Conservation (phyloP, 768 basidiomycete species). For the Strobilomyces confusus region DNA sequence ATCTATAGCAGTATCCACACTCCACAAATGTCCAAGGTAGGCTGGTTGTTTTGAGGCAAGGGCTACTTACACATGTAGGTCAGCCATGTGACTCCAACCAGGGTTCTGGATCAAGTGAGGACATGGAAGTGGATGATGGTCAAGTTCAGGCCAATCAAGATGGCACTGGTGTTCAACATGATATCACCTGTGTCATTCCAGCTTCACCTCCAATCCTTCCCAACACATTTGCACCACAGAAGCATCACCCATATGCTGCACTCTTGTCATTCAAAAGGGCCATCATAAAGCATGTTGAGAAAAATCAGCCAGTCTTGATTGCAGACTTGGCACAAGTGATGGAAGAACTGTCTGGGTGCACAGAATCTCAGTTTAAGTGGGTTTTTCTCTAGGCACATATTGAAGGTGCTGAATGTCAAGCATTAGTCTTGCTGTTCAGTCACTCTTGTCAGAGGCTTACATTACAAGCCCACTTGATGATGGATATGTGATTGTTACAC, state of each 20-base stretch:
- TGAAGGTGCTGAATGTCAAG: not conserved
- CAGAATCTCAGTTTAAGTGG: constrained; percentile 20
- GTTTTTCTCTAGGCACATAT: not conserved
- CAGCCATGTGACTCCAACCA: constrained; percentile 6
- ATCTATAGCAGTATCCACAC: constrained; percentile 11
- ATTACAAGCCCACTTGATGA: constrained; percentile 31
- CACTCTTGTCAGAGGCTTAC: constrained; percentile 26
- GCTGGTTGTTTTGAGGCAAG: not conserved
- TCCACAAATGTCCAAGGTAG: constrained; percentile 11
- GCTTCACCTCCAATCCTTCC: constrained; percentile 6
- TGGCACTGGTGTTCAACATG: not conserved
- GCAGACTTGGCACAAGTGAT: constrained; percentile 15
- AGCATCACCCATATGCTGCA: constrained; percentile 13
- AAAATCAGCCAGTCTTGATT: constrained; percentile 1
- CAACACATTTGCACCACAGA: constrained; percentile 21
- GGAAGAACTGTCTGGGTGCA: constrained; percentile 11
- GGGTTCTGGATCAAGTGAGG: not conserved
- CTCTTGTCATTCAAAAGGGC: constrained; percentile 17
- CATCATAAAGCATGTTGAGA: constrained; percentile 18
- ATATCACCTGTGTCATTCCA: not conserved
- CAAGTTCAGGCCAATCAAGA: not conserved
- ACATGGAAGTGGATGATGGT: not conserved
- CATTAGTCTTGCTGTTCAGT: constrained; percentile 18
- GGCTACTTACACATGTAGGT: not conserved
- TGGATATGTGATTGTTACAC: constrained; percentile 27